Conservation (phyloP, 2,329 filamentous ascomycete species). For the Fusarium caatingaense region DNA sequence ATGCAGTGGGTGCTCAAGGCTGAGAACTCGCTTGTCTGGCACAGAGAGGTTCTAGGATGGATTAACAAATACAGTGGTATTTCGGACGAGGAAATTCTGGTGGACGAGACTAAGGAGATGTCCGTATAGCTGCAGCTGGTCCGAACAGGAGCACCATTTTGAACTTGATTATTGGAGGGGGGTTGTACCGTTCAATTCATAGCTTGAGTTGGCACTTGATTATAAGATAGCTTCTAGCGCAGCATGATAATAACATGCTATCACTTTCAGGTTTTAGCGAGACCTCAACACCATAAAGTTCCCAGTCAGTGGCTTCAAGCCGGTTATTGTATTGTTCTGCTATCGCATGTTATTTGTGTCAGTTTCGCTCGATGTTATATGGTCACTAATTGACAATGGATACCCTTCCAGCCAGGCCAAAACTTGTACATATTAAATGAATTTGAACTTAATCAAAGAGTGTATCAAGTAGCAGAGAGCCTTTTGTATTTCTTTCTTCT, state of each 20-base stretch:
- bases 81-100: slow-evolving; percentile 39
- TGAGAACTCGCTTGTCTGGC: slow-evolving; percentile 92
- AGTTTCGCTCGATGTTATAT: background rate
- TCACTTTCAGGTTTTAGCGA: background rate
- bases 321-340: background rate
- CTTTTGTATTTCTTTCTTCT: background rate
- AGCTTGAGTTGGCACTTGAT: background rate
- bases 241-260: background rate
- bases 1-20: slow-evolving; percentile 84
- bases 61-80: slow-evolving; percentile 72
- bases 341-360: background rate
- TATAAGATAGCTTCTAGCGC: background rate
- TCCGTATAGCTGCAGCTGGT: slow-evolving; percentile 14
- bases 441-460: background rate
- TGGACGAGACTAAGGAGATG: slow-evolving; percentile 36
- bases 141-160: background rate
- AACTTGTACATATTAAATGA: background rate
- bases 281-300: background rate
- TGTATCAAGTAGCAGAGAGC: background rate
- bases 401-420: background rate
- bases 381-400: too few relatives aligned
- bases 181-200: background rate
- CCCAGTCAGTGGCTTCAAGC: background rate
- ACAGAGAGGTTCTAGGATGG: slow-evolving; percentile 85
- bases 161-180: background rate